A percentile compares a stretch with the other conserved stretches of the same genome.
Conservation (phyloP, 2,329 filamentous ascomycete genomes). For the Xylaria sp. region DNA sequence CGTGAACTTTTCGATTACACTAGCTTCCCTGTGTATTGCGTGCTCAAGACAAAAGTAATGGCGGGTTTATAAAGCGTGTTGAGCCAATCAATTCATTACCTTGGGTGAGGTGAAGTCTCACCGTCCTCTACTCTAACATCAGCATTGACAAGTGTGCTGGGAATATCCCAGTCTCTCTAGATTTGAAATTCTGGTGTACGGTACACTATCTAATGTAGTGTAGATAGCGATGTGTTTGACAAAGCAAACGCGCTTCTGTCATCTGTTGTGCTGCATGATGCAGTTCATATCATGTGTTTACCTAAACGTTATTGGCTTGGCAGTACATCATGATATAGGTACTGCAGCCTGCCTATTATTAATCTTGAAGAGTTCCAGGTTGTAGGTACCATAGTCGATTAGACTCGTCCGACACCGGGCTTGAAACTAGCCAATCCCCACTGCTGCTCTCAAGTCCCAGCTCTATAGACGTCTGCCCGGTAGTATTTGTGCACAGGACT, state of each 20-base stretch:
- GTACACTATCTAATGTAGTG: too few relatives aligned
- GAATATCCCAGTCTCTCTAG: background rate
- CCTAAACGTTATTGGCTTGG: background rate
- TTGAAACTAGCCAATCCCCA: background rate
- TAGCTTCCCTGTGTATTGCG: constrained; percentile 29
- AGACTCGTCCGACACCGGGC: background rate
- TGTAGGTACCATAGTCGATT: too few relatives aligned
- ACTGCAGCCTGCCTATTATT: background rate
- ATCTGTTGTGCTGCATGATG: constrained; percentile 12
- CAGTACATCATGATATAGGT: background rate
- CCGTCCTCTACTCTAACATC: background rate
- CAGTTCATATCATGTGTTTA: constrained; percentile 2
- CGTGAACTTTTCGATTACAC: constrained; percentile 14
- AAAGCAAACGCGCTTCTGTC: constrained; percentile 4
- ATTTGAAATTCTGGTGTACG: constrained; percentile 25
- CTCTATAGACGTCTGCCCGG: background rate
- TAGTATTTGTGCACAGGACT: too few relatives aligned
- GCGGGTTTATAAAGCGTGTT: background rate
- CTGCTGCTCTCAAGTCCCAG: background rate
- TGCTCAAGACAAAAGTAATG: constrained; percentile 16
- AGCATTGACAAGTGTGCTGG: too few relatives aligned
- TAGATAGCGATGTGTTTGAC: constrained; percentile 12
- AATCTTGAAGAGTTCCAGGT: too few relatives aligned
- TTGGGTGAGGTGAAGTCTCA: background rate
- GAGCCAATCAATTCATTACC: constrained; percentile 29